Evolutionary conservation across 768 basidiomycete genomes (phyloP), one percentile per base, ranked within the genome.

Genomic region (Leccinellum luteum): DNA sequence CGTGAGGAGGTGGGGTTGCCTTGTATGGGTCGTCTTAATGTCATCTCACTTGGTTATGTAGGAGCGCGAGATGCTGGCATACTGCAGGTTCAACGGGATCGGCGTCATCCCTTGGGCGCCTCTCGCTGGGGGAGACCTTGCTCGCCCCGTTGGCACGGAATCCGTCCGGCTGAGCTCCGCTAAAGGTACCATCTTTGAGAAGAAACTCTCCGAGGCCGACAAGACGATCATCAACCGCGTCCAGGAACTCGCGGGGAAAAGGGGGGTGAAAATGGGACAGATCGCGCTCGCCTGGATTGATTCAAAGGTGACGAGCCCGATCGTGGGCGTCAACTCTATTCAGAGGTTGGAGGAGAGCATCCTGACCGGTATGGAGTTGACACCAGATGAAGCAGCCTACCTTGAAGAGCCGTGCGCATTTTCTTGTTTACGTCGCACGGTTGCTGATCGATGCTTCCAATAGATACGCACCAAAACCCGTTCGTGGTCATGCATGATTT

Each of bases 91-190:
- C 57, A 75, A 78, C 28, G 82, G 81, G 21, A 79, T 84, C 23
- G 82, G 81, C 0, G 64, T 78, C 21, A 81, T 85, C 44, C 79
- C 82, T 0, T 84, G 78, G 76, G 68, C 74, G 0, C 80, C 82
- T 1, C 73, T 85, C 15, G 61, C 66, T 32, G 61, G 55, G 4
- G 80, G 79, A 8, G 30, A 62, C 28, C 75, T 80, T 12, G 71
- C 76, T 1, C 73, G 78, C 14, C 78, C 79, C 0, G 9, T 74
- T 1, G 69, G 63, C 4, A 57, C 56, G 6, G 66, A 67, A 41
- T 68, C 77, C 0, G 51, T 57, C 0, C 68, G 76, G 3, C 28
- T 45, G 0, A 59, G 64, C 14, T 3, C 41, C 3, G 7, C 43
- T 28, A 64, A 56, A 76, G 79, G 78, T 64, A 74, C 19, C 64